Base-by-base conservation (phyloP, 2,329 filamentous ascomycete species). In the Penicillium griseofulvum region DNA sequence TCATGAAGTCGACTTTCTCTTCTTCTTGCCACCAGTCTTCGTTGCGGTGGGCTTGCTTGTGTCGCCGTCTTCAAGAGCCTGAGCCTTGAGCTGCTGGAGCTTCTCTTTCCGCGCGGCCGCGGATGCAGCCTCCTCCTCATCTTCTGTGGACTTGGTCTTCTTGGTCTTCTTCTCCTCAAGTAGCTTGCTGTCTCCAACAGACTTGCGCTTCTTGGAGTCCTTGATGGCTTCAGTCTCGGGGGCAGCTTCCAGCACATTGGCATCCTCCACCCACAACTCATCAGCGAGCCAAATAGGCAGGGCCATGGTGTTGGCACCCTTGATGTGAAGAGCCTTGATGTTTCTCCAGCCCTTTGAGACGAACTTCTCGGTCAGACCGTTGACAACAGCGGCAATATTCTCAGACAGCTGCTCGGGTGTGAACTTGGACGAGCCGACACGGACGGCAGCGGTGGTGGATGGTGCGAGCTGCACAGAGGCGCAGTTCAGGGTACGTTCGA, bases 261-360 rank as follows among this genome's bases (percentile, higher is more conserved):
- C 82, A 57, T 87, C 84, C 62, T 94, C 89, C 16, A 87, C 75
- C 91, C 94, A 99, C 61, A 99, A 81, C 80, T 97, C 91, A 64
- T 91, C 88, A 5, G 93, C 89, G 70, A 96, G 78, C 90, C 91
- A 99, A 70, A 99, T 87, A n/a, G 94, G 94, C 68, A 99, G 81
- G 9, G 93, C 89, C 58, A 87, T 88, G 5, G 93, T 96, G 69
- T 90, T 86, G 28, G 90, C 88, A 3, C 91, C 90, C 82, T 97
- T 99, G 80, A 99, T 82, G 74, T 96, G 91, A 58, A 99, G 78
- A 60, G 85, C 84, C 74, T 87, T 87, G 60, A 97, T 83, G 72
- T 93, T 94, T 68, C 84, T 85, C 91, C 92, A 97, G 68, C 91
- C 87, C 72, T 93, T 87, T 17, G 91, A 85, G 43, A 97, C 85